A percentile compares a stretch with the other conserved stretches of the same genome.
These are phyloP conservation scores for Stemphylium lycopersici DNA, from an alignment of 2,329 filamentous ascomycete genomes.

Conservation along the genomic window DNA sequence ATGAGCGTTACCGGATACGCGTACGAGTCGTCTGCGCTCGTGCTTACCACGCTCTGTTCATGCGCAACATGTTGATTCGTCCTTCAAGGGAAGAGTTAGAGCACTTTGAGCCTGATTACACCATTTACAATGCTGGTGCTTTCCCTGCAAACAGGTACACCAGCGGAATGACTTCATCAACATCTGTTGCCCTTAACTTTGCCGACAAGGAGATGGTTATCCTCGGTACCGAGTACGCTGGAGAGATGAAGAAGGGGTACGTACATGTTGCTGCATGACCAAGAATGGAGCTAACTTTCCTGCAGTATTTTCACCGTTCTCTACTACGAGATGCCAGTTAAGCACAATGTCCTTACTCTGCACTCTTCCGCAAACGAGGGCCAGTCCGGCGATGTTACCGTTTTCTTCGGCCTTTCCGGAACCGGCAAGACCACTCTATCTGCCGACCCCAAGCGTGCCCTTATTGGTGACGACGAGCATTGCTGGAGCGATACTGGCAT, in stretches of 20 bases:
- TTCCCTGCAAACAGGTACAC: slow-evolving; percentile 99
- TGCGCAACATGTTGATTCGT: slow-evolving; percentile 99
- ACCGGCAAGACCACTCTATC: slow-evolving; percentile 99
- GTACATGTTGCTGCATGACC: background rate
- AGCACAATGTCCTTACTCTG: slow-evolving; percentile 97
- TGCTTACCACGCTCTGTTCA: slow-evolving; percentile 99
- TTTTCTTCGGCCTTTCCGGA: slow-evolving; percentile 98
- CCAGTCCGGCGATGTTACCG: slow-evolving; percentile 89
- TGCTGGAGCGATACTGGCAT: slow-evolving; percentile 97
- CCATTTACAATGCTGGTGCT: slow-evolving; percentile 98
- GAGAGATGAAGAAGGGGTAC: slow-evolving; percentile 45
- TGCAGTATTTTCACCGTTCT: slow-evolving; percentile 98
- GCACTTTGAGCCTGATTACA: slow-evolving; percentile 98
- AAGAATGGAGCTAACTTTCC: slow-evolving; percentile 14
- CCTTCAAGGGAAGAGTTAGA: slow-evolving; percentile 89
- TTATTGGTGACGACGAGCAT: slow-evolving; percentile 99
- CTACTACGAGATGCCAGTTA: slow-evolving; percentile 99
- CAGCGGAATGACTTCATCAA: slow-evolving; percentile 97
- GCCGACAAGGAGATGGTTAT: slow-evolving; percentile 99
- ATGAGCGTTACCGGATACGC: slow-evolving; percentile 95
- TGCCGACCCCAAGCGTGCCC: slow-evolving; percentile 90
- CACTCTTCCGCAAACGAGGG: slow-evolving; percentile 99
- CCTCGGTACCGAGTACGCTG: slow-evolving; percentile 96
- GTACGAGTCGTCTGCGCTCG: slow-evolving; percentile 98
- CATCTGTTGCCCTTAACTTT: slow-evolving; percentile 98